These are phyloP conservation scores for Nakazawaea ernobii DNA, from an alignment of 805 yeast species.

Conservation along the genomic window DNA sequence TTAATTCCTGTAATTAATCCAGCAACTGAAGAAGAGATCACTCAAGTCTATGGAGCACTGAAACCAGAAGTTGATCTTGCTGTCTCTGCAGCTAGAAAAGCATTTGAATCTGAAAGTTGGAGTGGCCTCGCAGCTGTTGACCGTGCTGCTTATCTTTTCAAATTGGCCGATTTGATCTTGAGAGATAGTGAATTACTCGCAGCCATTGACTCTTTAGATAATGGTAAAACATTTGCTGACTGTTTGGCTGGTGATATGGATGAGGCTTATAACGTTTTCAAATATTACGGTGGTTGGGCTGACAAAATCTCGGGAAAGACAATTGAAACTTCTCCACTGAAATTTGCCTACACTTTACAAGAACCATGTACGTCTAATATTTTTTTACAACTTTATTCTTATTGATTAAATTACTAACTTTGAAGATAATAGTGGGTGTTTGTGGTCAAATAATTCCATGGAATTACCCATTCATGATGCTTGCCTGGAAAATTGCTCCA, in stretches of 20 bases:
- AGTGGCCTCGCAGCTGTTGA: slow-evolving; percentile 37
- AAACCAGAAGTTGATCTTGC: slow-evolving; percentile 61
- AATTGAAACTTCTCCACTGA: slow-evolving; percentile 45
- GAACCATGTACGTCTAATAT: slow-evolving; percentile 38
- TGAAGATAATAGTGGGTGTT: slow-evolving; percentile 40
- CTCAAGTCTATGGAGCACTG: slow-evolving; percentile 51
- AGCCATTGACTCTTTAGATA: slow-evolving; percentile 49
- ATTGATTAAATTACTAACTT: no score
- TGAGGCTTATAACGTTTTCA: slow-evolving; percentile 46
- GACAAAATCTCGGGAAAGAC: slow-evolving; percentile 69
- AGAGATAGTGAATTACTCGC: slow-evolving; percentile 45
- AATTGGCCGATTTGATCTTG: slow-evolving; percentile 45
- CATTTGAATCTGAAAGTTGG: slow-evolving; percentile 48
- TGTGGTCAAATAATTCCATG: slow-evolving; percentile 49
- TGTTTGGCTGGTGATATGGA: slow-evolving; percentile 46
- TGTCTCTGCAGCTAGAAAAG: slow-evolving; percentile 58
- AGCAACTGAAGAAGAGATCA: slow-evolving; percentile 55
- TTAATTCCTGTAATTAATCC: slow-evolving; percentile 63
- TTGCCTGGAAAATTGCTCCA: slow-evolving; percentile 43
- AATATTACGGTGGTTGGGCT: slow-evolving; percentile 74
- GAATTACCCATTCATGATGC: slow-evolving; percentile 47
- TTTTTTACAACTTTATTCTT: no score
- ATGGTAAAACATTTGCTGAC: slow-evolving; percentile 48
- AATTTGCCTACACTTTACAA: slow-evolving; percentile 47
- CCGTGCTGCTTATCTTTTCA: slow-evolving; percentile 48